phyloP scores from a whole-genome alignment of 2,329 filamentous ascomycete genomes.

The Colletotrichum brevisporum region DNA sequence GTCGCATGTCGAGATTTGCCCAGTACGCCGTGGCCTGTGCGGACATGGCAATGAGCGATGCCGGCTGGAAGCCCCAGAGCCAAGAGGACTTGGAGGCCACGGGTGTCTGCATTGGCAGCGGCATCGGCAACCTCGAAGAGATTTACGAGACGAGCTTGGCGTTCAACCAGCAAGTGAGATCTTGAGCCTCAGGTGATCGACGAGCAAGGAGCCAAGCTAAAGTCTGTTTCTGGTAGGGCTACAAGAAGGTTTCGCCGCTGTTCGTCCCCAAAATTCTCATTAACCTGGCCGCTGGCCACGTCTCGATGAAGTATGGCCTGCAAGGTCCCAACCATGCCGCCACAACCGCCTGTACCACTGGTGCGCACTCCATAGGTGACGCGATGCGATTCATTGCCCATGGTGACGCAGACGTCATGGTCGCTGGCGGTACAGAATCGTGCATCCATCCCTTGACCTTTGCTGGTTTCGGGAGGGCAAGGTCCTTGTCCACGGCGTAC shows the following conservation, averaged over 20 bases:
- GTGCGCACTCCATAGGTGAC: conserved; percentile 94
- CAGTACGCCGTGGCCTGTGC: conserved; percentile 92
- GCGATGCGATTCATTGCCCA: conserved; percentile 92
- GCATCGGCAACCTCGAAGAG: conserved; percentile 94
- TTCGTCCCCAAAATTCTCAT: conserved; percentile 95
- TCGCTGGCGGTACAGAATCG: conserved; percentile 94
- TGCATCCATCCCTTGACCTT: conserved; percentile 96
- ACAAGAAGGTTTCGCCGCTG: conserved; percentile 91
- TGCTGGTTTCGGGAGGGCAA: conserved; percentile 89
- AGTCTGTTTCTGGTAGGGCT: conserved; percentile 71
- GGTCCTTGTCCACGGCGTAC: conserved; percentile 86
- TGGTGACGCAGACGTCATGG: conserved; percentile 94
- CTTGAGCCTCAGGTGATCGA: conserved; percentile 36
- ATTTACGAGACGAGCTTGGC: conserved; percentile 86
- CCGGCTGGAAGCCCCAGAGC: conserved; percentile 77
- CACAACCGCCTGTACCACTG: conserved; percentile 96
- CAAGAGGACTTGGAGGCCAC: conserved; percentile 80
- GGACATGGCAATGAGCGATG: conserved; percentile 87
- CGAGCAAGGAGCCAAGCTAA: conserved; percentile 34
- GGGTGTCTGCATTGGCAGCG: conserved; percentile 93
- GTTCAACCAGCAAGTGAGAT: conserved; percentile 78
- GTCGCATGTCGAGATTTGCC: conserved; percentile 90
- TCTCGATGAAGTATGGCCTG: conserved; percentile 93
- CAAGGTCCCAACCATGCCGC: conserved; percentile 92
- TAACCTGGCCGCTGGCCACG: conserved; percentile 94